These are phyloP conservation scores for Coccomyxa sp. DNA, from an alignment of 139 green algal genomes.

Conservation along the genomic window DNA sequence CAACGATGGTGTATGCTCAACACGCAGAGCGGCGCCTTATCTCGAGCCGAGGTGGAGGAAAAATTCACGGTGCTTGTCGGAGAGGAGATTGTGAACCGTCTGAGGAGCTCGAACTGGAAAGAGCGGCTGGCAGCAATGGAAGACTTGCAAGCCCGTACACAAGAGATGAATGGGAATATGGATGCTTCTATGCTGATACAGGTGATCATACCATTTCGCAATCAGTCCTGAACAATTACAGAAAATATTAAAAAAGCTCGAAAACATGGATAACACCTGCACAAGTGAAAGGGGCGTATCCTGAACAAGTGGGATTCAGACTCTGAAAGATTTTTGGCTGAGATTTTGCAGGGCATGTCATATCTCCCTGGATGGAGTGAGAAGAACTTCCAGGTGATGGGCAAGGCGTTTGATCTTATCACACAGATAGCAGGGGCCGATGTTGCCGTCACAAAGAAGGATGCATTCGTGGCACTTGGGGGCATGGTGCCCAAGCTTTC, in stretches of 20 bases:
- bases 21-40: not conserved
- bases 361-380: conserved; percentile 82
- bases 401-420: conserved; percentile 85
- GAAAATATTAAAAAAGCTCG: not conserved
- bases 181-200: conserved; percentile 11
- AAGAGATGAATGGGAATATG: conserved; percentile 27
- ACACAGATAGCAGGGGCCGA: conserved; percentile 31
- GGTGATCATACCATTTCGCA: not conserved
- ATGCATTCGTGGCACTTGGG: conserved; percentile 58
- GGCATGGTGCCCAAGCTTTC: conserved; percentile 74
- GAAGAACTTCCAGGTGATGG: conserved; percentile 96
- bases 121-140: conserved; percentile 77
- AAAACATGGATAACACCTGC: not conserved
- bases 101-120: conserved; percentile 84
- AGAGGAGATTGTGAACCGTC: conserved; percentile 42
- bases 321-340: too few species aligned
- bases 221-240: not conserved
- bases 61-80: conserved; percentile 51
- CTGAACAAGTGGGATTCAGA: too few species aligned
- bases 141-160: conserved; percentile 35
- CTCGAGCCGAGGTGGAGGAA: conserved; percentile 31
- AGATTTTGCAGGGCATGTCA: conserved; percentile 39
- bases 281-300: not conserved
- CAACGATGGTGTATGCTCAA: not conserved
- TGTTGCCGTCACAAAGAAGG: conserved; percentile 44